These are phyloP conservation scores for Angomonas deanei DNA, from an alignment of 208 protist species.

Conservation along the genomic window DNA sequence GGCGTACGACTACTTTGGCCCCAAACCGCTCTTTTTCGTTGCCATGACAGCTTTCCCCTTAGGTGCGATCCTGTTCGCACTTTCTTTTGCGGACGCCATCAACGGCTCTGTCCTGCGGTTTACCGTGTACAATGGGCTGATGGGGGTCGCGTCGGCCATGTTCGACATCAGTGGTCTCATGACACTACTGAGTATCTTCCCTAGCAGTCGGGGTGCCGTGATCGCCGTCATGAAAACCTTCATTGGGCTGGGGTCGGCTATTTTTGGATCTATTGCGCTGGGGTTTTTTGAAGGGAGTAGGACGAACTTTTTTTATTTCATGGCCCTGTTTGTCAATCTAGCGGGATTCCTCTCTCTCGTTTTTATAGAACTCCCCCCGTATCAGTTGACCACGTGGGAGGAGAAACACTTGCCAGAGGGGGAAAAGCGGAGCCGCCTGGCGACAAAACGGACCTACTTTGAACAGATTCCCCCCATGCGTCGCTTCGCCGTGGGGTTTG, in stretches of 20 bases:
- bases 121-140: slow-evolving; percentile 38
- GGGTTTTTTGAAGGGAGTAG: slow-evolving; percentile 57
- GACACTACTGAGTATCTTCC: slow-evolving; percentile 77
- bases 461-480: slow-evolving; percentile 60
- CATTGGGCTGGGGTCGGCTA: slow-evolving; percentile 78
- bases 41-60: slow-evolving; percentile 42
- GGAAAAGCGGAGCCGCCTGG: slow-evolving; percentile 18
- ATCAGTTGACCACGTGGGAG: slow-evolving; percentile 66
- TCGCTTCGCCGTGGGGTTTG: slow-evolving; percentile 59
- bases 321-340: slow-evolving; percentile 26
- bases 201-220: slow-evolving; percentile 67
- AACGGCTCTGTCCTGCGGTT: slow-evolving; percentile 48
- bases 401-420: slow-evolving; percentile 29
- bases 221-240: slow-evolving; percentile 86
- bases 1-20: slow-evolving; percentile 73
- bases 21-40: slow-evolving; percentile 54
- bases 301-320: slow-evolving; percentile 56
- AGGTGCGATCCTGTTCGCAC: slow-evolving; percentile 42
- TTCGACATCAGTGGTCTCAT: slow-evolving; percentile 71
- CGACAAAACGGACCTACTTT: slow-evolving; percentile 43
- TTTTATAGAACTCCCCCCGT: slow-evolving; percentile 64
- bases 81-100: slow-evolving; percentile 52
- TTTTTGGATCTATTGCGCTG: slow-evolving; percentile 57
- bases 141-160: slow-evolving; percentile 44
- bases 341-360: slow-evolving; percentile 36